phyloP scores from a whole-genome alignment of 2,329 filamentous ascomycete genomes.

The Seiridium unicorne region DNA sequence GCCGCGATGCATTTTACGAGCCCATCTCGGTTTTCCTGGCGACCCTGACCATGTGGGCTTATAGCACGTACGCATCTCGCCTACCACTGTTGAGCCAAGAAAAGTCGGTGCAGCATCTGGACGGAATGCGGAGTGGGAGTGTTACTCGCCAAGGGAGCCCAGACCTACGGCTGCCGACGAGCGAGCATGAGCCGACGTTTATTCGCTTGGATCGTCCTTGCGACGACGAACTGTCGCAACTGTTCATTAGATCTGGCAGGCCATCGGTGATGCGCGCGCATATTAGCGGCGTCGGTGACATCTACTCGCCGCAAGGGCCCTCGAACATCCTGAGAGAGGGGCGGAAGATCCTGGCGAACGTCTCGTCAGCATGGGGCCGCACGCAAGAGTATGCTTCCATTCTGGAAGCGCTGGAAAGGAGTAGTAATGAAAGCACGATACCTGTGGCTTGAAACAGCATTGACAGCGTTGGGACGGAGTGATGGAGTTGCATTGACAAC shows the following conservation, averaged over 20 bases:
- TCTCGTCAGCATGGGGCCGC: background rate
- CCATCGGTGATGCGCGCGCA: background rate
- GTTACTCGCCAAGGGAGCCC: background rate
- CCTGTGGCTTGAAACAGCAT: background rate
- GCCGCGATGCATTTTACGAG: background rate
- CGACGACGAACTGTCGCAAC: background rate
- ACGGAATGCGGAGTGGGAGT: background rate
- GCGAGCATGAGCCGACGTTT: background rate
- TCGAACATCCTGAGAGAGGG: background rate
- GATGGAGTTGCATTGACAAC: background rate
- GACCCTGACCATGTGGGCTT: background rate
- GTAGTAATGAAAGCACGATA: background rate
- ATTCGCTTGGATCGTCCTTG: background rate
- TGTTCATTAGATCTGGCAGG: background rate
- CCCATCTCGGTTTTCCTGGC: background rate
- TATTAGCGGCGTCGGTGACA: background rate
- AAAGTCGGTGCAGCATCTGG: background rate
- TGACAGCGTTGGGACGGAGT: background rate
- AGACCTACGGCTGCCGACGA: background rate
- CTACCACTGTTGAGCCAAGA: background rate
- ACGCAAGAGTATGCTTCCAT: background rate
- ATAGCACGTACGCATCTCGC: background rate
- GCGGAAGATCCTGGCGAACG: background rate
- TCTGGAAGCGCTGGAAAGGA: background rate
- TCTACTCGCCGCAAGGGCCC: background rate